Evolutionary conservation across 495 filamentous ascomycete species (phyloP), one percentile per base, ranked within the genome.

Genomic region (Pyronema omphalodes): DNA sequence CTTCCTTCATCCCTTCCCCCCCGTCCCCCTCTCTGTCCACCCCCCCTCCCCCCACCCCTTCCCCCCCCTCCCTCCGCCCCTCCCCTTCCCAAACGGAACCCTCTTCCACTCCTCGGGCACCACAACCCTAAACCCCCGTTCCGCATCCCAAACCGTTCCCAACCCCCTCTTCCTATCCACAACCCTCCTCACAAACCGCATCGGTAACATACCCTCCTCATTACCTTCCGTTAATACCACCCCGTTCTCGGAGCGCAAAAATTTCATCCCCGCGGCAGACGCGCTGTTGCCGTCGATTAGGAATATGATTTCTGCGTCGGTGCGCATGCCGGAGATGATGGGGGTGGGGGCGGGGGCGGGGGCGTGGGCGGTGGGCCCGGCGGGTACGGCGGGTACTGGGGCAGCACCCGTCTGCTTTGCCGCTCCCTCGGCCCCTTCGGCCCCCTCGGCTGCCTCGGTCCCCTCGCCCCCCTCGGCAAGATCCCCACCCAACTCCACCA

Each of bases 241-340:
- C 1, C 79, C 86, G 67, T 98, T 98, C 52, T 84, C 84, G 67
- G 83, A 88, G 54, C 77, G 66, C 81, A 84, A 94, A 74, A 91
- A 95, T 63, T 73, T 73, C 2, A 91, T 70, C 54, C 77, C 82
- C 0, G 74, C 76, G 12, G 77, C 76, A 14, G 69, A 69, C 41
- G 86, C 60, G 34, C 83, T 81, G 56, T 70, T 73, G 63, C 69
- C 68, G 68, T 96, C 82, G 29, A 93, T 71, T 63, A 83, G 91
- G 29, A 98, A 74, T 19, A 94, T 64, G 33, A 95, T 61, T 61
- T 88, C 80, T 1, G 84, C 82, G 58, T 87, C 80, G 3, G 66
- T 69, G 5, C 91, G 72, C 85, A 98, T 95, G 0, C 91, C 91
- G 15, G 80, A 86, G 12, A 94, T 77, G 0, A 93, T n/a, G n/a